Evolutionary conservation across 2,329 filamentous ascomycete species (phyloP), one percentile per base, ranked within the genome.

Genomic region (Epichloe baconii): DNA sequence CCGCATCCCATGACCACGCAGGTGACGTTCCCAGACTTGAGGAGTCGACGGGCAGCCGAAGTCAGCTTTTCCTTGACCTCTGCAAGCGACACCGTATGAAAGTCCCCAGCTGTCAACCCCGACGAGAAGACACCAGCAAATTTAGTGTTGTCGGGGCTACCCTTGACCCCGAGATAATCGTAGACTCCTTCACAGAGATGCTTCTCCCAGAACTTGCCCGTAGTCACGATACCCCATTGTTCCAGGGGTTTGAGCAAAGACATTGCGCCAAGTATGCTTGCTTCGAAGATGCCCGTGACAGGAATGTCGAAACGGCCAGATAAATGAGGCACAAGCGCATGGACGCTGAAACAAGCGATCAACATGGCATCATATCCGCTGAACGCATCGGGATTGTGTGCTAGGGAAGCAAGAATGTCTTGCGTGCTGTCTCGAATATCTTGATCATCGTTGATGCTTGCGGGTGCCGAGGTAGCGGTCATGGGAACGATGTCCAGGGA

Each of bases 1-100:
- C 87, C 90, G 64, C 90, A 96, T 0, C 90, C 90, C 71, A 96
- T 77, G 61, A 88, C 85, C 7, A 96, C 79, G 23, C 82, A 85
- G 4, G 74, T 71, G 0, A 90, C 77, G 3, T 73, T 70, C 0
- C 75, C 71, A 12, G 71, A 72, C 7, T 62, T 64, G 31, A 95
- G 67, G 26, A 95, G 68, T 48, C 75, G 71, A 63, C 75, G 78
- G 0, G 87, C 86, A 0, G 89, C 88, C 15, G 79, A 75, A 57
- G 75, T 81, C 62, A 96, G 79, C 60, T 79, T 82, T 53, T 64
- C 64, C 38, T 73, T 71, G 38, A 96, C 80, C 54, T 85, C 74
- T 8, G 79, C 79, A 0, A 76, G 74, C 0, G 81, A 73, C 1
- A 85, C 75, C 34, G 79, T 77, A 57, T 96, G 89, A 57, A 96